A percentile compares a stretch with the other conserved stretches of the same genome.
Conservation (phyloP, 441 rosid genomes). For the Eutrema salsugineum region DNA sequence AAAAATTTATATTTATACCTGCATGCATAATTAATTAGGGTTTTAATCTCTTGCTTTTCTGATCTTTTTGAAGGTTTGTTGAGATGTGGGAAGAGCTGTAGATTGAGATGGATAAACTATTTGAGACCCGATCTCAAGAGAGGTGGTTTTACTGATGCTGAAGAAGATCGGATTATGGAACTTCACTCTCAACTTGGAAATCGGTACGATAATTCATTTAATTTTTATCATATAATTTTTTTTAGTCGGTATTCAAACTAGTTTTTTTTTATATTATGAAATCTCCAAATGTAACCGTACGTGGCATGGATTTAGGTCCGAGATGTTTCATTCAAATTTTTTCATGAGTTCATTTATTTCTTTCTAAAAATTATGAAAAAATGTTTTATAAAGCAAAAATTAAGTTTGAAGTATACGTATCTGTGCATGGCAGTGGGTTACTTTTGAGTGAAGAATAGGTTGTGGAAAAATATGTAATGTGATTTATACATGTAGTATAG, state of each 20-base stretch:
- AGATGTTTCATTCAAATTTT: not conserved
- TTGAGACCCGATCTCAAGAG: conserved; percentile 89
- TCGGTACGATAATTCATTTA: conserved; percentile 36
- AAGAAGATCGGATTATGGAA: conserved; percentile 73
- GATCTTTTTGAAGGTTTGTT: conserved; percentile 46
- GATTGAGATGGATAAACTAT: conserved; percentile 92
- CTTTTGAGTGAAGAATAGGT: not conserved
- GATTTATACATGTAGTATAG: not conserved
- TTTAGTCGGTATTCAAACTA: not conserved
- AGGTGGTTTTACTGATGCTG: conserved; percentile 69
- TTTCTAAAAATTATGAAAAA: not conserved
- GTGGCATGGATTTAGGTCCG: not conserved
- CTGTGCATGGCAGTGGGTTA: conserved; percentile 6
- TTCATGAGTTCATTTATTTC: not conserved
- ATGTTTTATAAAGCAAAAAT: not conserved
- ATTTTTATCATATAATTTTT: not conserved
- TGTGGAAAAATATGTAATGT: not conserved
- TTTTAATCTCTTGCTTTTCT: not conserved
- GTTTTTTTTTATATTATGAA: not conserved
- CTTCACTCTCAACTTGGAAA: conserved; percentile 83
- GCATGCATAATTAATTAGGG: conserved; percentile 12
- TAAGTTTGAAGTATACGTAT: not conserved
- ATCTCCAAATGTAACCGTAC: not conserved
- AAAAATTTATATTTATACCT: not conserved
- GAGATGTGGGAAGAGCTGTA: conserved; percentile 91